phyloP scores from a whole-genome alignment of 148 eudicot genomes.

The Camellia japonica region DNA sequence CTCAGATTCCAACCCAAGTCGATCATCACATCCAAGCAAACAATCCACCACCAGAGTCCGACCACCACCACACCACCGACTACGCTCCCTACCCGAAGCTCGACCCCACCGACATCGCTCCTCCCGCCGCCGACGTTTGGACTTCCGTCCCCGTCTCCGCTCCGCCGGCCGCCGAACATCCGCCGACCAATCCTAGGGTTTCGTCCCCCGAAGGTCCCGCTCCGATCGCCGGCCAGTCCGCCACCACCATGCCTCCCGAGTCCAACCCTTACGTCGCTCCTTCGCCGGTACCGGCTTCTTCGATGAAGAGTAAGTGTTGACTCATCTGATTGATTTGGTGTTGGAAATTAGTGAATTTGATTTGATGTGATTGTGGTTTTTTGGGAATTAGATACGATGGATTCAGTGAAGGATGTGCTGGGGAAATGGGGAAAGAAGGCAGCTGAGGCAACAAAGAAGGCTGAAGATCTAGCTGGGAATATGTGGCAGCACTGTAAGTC shows the following conservation, averaged over 20 bases:
- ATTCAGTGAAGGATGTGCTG: slow-evolving; percentile 69
- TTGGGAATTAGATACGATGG: slow-evolving; percentile 54
- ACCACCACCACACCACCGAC: slow-evolving; percentile 3
- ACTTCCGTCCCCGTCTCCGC: slow-evolving; percentile 26
- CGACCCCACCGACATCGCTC: slow-evolving; percentile 65
- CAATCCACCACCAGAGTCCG: not conserved
- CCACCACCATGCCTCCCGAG: slow-evolving; percentile 75
- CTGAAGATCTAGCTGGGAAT: slow-evolving; percentile 80
- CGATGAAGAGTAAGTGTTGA: slow-evolving; percentile 43
- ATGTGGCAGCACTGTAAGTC: slow-evolving; percentile 94
- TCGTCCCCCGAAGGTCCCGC: slow-evolving; percentile 13
- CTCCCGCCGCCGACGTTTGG: slow-evolving; percentile 36
- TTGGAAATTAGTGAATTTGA: not conserved
- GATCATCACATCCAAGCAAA: not conserved
- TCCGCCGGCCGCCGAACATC: slow-evolving; percentile 5
- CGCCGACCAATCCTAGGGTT: slow-evolving; percentile 16
- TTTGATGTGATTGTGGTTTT: not conserved
- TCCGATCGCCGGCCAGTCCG: slow-evolving; percentile 17
- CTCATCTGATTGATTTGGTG: slow-evolving; percentile 2
- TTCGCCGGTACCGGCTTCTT: slow-evolving; percentile 47
- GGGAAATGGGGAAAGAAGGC: slow-evolving; percentile 90
- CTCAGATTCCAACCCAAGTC: not conserved
- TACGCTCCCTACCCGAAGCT: slow-evolving; percentile 87
- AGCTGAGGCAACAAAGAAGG: slow-evolving; percentile 74
- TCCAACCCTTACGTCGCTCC: slow-evolving; percentile 81